phyloP scores from a whole-genome alignment of 805 yeast species.

The Saturnispora hagleri region DNA sequence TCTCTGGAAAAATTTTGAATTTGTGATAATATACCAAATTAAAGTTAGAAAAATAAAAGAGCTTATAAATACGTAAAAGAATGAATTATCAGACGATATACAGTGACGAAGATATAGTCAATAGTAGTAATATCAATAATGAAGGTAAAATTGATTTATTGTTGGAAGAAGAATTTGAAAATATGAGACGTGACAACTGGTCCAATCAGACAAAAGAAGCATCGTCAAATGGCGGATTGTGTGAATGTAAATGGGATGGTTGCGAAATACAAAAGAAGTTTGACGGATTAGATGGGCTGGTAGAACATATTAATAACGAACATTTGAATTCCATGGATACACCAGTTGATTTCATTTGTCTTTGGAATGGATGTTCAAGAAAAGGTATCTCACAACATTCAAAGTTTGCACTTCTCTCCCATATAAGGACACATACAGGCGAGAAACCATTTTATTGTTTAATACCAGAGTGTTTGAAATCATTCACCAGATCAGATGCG shows the following conservation, averaged over 20 bases:
- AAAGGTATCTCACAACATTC: constrained; percentile 44
- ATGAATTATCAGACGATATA: constrained; percentile 9
- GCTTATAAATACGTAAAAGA: neutral
- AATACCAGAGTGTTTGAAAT: constrained; percentile 55
- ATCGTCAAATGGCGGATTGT: neutral
- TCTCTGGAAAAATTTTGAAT: neutral
- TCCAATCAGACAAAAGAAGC: neutral
- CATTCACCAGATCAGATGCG: constrained; percentile 52
- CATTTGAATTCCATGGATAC: constrained; percentile 25
- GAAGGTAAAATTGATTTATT: constrained; percentile 13
- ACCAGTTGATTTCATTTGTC: constrained; percentile 37
- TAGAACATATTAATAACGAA: constrained; percentile 30
- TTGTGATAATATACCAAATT: neutral
- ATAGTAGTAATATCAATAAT: neutral
- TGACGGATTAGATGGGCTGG: constrained; percentile 30
- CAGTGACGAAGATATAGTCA: neutral
- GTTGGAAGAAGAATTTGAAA: constrained; percentile 18
- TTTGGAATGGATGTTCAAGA: constrained; percentile 52
- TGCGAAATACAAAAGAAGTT: constrained; percentile 23
- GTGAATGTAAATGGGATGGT: constrained; percentile 31
- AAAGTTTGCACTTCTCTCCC: constrained; percentile 50
- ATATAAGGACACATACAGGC: constrained; percentile 56
- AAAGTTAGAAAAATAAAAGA: neutral
- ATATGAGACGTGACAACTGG: constrained; percentile 14
- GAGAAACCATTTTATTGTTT: constrained; percentile 59